A percentile compares a stretch with the other conserved stretches of the same genome.
These are phyloP conservation scores for Tetrahymena thermophila DNA, from an alignment of 73 alveolate species.

Conservation along the genomic window DNA sequence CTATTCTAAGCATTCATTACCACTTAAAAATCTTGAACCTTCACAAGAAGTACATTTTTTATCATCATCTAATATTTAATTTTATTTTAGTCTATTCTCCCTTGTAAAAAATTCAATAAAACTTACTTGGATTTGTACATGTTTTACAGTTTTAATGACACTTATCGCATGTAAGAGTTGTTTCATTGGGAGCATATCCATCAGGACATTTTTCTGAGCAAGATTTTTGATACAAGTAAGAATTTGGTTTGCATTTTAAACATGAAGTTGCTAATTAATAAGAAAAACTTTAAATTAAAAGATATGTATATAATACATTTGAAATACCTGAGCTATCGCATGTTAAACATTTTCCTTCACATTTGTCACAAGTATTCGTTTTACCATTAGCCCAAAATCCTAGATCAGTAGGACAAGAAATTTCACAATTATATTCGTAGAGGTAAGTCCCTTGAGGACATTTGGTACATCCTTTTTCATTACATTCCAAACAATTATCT, in stretches of 20 bases:
- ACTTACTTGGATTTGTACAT: not conserved
- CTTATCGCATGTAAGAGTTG: not conserved
- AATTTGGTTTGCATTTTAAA: not conserved
- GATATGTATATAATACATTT: too few relatives aligned
- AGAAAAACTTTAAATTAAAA: not conserved
- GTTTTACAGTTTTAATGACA: not conserved
- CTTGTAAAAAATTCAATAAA: too few relatives aligned
- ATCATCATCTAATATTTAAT: not conserved
- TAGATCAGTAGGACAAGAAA: not conserved
- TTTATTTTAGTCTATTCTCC: too few relatives aligned
- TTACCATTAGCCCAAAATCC: not conserved
- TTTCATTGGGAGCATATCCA: not conserved
- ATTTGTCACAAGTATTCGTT: not conserved
- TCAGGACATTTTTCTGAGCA: not conserved
- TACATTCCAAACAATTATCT: not conserved
- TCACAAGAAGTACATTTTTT: not conserved
- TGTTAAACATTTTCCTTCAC: not conserved
- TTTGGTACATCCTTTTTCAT: not conserved
- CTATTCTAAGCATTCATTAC: not conserved
- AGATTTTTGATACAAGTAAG: not conserved
- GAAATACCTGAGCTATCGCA: not conserved
- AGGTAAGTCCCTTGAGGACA: not conserved
- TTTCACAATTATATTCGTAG: not conserved
- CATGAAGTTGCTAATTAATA: not conserved
- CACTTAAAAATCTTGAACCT: not conserved